Base-by-base conservation (phyloP, 139 green algal genomes). In the Tetradesmus obliquus region DNA sequence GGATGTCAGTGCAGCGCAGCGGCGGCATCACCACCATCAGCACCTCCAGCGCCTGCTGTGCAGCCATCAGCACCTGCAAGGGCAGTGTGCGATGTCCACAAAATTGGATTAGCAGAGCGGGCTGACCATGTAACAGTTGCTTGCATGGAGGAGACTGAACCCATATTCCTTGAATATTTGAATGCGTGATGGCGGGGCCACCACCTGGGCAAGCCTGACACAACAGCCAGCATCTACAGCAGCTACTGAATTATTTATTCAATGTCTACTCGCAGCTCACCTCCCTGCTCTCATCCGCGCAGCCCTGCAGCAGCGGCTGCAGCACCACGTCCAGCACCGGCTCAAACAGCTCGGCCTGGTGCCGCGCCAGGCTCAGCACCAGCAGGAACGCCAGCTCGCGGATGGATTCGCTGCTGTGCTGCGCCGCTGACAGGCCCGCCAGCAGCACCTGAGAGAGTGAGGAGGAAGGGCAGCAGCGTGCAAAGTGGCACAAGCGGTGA, bases 11-110 rank as follows among this genome's bases (percentile, higher is more conserved):
- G 91, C 89, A 93, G 66, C 19, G 58, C 45, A 87, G 69, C 0
- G 93, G 88, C n/a, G 91, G 92, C 87, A 85, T 79, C 3, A 88
- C 60, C 0, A 20, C 72, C 84, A 95, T 84, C n/a, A 95, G 72
- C 22, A 79, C 58, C 2, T 91, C 92, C 82, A 96, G 80, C 1
- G 89, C 92, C 83, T 94, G 90, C 55, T 96, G 89, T 3, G 94
- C 93, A 17, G 92, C 91, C 66, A 93, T 85, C 0, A 84, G 62
- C 53, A 95, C 93, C 93, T 96, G 91, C 24, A 87, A n/a, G 5
- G 15, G 32, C 85, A 90, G 13, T 2, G 32, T 45, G 9, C 45
- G 45, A 71, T 82, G 6, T 10, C 6, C 22, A 82, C 74, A 82
- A 24, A 82, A 82, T 66, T 7, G 32, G n/a, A n/a, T n/a, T 45